These are phyloP conservation scores for Tuber borchii DNA, from an alignment of 495 filamentous ascomycete genomes.

Conservation along the genomic window DNA sequence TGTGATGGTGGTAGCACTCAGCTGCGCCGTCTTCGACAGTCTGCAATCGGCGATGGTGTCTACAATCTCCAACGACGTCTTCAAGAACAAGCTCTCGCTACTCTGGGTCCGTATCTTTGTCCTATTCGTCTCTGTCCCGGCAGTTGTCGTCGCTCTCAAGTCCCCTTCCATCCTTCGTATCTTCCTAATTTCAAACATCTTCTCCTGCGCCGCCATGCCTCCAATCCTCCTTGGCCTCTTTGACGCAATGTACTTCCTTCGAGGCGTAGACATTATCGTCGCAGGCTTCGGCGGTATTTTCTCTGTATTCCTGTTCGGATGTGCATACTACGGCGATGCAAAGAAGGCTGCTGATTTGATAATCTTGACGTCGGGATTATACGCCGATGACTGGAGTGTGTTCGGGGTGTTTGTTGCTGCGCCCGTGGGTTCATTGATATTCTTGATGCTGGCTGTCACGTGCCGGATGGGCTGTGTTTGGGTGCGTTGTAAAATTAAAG, in stretches of 20 bases:
- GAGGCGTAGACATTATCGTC: conserved; percentile 65
- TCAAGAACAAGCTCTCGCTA: conserved; percentile 65
- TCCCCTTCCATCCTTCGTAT: conserved; percentile 66
- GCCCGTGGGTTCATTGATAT: conserved; percentile 63
- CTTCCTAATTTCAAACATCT: conserved; percentile 67
- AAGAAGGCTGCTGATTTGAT: conserved; percentile 59
- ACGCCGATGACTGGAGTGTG: conserved; percentile 63
- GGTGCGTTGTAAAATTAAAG: conserved; percentile 49
- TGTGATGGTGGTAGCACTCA: conserved; percentile 66
- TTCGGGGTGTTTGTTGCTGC: conserved; percentile 67
- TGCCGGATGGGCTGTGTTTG: conserved; percentile 53
- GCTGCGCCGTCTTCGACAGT: conserved; percentile 62
- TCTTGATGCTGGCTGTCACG: conserved; percentile 55
- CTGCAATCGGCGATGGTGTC: conserved; percentile 72
- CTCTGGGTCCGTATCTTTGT: conserved; percentile 61
- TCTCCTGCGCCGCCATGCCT: conserved; percentile 63
- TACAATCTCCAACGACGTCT: conserved; percentile 67
- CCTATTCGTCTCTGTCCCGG: conserved; percentile 61
- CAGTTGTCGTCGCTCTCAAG: conserved; percentile 62
- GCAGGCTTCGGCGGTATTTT: conserved; percentile 66
- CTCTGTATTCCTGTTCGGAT: conserved; percentile 68
- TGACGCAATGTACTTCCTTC: conserved; percentile 55
- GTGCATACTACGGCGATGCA: conserved; percentile 61
- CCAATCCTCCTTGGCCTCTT: conserved; percentile 61
- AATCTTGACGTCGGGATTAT: conserved; percentile 62